Evolutionary conservation across 345 rosid species (phyloP).

Genomic region (Syzygium aromaticum): DNA sequence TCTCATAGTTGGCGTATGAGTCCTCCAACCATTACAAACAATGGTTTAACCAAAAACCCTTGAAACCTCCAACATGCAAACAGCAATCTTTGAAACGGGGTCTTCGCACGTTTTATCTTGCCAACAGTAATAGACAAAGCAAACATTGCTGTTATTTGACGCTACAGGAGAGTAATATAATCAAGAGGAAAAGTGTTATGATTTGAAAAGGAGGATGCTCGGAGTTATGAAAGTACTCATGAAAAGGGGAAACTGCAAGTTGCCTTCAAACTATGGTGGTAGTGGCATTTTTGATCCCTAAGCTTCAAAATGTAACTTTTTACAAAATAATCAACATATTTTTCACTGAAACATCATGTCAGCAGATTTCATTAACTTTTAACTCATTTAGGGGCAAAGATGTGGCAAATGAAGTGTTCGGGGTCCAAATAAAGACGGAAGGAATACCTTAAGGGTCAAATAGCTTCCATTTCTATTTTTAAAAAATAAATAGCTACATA

Average conservation of each 20-base stretch:
- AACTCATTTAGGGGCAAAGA: background rate
- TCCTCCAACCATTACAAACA: background rate
- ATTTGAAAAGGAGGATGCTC: background rate
- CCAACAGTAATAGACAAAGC: background rate
- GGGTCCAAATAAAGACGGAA: background rate
- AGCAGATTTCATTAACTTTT: background rate
- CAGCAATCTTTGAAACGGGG: background rate
- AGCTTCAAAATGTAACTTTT: background rate
- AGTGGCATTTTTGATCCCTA: background rate
- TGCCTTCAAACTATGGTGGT: background rate
- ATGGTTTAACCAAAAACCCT: background rate
- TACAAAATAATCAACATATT: background rate
- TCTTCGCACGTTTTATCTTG: background rate
- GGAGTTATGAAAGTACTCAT: background rate
- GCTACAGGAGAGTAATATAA: background rate
- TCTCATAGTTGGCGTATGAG: background rate
- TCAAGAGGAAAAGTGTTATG: background rate
- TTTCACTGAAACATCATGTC: background rate
- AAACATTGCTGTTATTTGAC: background rate
- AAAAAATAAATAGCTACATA: background rate
- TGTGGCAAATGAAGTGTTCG: background rate
- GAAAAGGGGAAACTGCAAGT: background rate
- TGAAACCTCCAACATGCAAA: background rate
- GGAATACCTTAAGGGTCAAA: background rate
- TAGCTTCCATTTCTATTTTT: background rate